Percentiles rank a stretch among this genome's conserved stretches.
These are phyloP conservation scores for Penicillium sp. DNA, from an alignment of 2,329 filamentous ascomycete genomes.

Conservation along the genomic window DNA sequence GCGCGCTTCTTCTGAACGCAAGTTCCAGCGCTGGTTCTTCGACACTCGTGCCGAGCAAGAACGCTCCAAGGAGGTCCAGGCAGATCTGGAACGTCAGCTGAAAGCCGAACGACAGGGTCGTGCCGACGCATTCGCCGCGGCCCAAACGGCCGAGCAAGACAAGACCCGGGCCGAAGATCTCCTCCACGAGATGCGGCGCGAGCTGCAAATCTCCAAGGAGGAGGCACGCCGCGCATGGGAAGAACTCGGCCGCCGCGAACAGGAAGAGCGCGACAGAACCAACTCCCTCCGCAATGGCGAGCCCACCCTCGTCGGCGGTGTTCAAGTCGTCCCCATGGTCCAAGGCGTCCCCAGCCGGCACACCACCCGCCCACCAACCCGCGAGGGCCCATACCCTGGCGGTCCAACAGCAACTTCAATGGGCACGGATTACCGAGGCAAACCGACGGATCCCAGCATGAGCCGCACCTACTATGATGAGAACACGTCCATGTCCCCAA, in stretches of 20 bases:
- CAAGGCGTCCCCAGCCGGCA: constrained; percentile 68
- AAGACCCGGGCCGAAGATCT: constrained; percentile 75
- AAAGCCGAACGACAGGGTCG: constrained; percentile 74
- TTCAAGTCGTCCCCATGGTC: constrained; percentile 94
- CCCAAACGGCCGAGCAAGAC: constrained; percentile 71
- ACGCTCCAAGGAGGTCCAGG: constrained; percentile 79
- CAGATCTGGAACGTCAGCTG: constrained; percentile 77
- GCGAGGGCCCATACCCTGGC: constrained; percentile 52
- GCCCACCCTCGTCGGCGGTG: constrained; percentile 86
- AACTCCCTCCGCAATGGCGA: constrained; percentile 84
- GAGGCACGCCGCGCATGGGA: constrained; percentile 97
- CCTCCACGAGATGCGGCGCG: constrained; percentile 88
- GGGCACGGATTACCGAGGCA: constrained; percentile 37
- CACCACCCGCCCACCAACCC: constrained; percentile 54
- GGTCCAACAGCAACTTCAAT: constrained; percentile 41
- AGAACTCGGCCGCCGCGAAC: constrained; percentile 88
- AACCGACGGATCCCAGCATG: constrained; percentile 37
- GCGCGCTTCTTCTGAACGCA: constrained; percentile 91
- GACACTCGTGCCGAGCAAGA: constrained; percentile 91
- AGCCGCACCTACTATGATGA: constrained; percentile 59
- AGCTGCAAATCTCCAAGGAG: constrained; percentile 92
- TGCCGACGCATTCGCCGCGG: constrained; percentile 69
- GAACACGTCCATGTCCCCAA: constrained; percentile 56
- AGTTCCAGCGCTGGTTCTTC: constrained; percentile 99
- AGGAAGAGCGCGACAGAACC: constrained; percentile 88